Base-by-base conservation (phyloP, 164 flowering plant species). In the Tetracentron sinense region DNA sequence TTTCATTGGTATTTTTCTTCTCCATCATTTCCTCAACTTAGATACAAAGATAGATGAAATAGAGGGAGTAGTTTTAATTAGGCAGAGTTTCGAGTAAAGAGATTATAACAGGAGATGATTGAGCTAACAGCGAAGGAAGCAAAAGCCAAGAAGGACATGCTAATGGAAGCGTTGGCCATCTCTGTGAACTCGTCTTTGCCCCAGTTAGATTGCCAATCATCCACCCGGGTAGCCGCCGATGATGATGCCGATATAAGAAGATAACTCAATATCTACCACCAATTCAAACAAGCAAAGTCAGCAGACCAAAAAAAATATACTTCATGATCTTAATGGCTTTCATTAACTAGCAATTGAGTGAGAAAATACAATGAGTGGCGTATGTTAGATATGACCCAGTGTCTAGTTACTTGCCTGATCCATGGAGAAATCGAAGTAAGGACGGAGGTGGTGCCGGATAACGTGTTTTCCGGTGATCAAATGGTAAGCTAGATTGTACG, bases 221-320 rank as follows among this genome's bases (percentile, higher is more conserved):
- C 85, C 30, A 85, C 92, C 53, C 96, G 76, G 1, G 96, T 80
- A 20, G 96, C 98, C 11, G 96, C 87, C 1, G 97, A 74, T 2
- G 98, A 89, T 33, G 98, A 80, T 53, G 98, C 87, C 19, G 98
- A 93, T 58, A 90, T 79, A 61, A 93, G 60, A 33, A 93, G 90
- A 77, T 93, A 93, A 12, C 97, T 88, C 46, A 93, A 67, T 51
- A 83, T 69, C 98, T 90, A 86, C 77, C 53, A 47, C 10, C n/a
- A n/a, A n/a, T n/a, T n/a, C 21, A 47, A n/a, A n/a, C n/a, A n/a
- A n/a, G n/a, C n/a, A n/a, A n/a, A n/a, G n/a, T n/a, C n/a, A n/a
- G n/a, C n/a, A n/a, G n/a, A n/a, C n/a, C n/a, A n/a, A n/a, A n/a
- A n/a, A n/a, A n/a, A n/a, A n/a, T n/a, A n/a, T n/a, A n/a, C n/a